Evolutionary conservation across 352 stramenopile species (phyloP), one percentile per base, ranked within the genome.

Genomic region (Pythium monospermum): DNA sequence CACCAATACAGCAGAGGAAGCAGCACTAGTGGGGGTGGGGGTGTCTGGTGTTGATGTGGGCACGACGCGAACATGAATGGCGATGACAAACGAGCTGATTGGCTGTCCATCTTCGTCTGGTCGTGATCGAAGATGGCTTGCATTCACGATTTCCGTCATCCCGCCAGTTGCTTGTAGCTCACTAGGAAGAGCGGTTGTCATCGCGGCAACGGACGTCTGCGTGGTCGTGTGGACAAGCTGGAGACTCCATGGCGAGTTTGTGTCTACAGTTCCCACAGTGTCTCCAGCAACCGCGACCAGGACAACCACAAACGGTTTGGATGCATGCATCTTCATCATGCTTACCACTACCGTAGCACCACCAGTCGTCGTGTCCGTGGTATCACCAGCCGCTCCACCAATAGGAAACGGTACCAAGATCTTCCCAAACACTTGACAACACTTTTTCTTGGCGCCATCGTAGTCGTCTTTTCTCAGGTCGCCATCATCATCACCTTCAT

Each of bases 361-460:
- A 13, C 30, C 30, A 35, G 7, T 35, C 8, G 13, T 13, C 30
- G 8, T 35, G 30, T 35, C 30, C 30, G 13, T 13, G 30, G 8
- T 13, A 35, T 35, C 30, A 35, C 30, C n/a, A n/a, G n/a, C n/a
- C n/a, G n/a, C n/a, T n/a, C n/a, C n/a, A n/a, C n/a, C n/a, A n/a
- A n/a, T n/a, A n/a, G n/a, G n/a, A n/a, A n/a, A n/a, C n/a, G n/a
- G n/a, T n/a, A n/a, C n/a, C n/a, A n/a, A n/a, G n/a, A n/a, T n/a
- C n/a, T n/a, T n/a, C n/a, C n/a, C n/a, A n/a, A n/a, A n/a, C n/a
- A 26, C 10, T 39, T 76, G 71, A 49, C 61, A 82, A 16, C 53
- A 68, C 1, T 66, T 62, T 45, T 71, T 79, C 57, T 68, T 76
- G 27, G 70, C 73, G 11, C 35, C 41, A 4, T 73, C 59, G 31